Evolutionary conservation across 208 protist genomes (phyloP).

Genomic region (Crithidia thermophila): DNA sequence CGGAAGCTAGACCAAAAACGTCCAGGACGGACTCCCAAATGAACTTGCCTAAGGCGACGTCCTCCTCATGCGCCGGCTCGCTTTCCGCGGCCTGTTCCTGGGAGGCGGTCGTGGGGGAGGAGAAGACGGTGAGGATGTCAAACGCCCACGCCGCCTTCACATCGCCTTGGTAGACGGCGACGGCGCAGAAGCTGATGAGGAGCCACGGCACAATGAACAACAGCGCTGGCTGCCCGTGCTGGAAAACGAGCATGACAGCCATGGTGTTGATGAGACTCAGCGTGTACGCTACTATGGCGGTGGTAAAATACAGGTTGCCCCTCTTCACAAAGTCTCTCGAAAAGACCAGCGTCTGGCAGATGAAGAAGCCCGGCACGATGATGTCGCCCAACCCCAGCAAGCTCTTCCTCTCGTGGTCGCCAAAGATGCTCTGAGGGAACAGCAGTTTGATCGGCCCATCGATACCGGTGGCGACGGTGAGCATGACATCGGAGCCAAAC

Average conservation of each 20-base stretch:
- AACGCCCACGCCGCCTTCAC: conserved; percentile 58
- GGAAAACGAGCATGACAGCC: conserved; percentile 95
- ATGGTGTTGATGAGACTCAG: conserved; percentile 94
- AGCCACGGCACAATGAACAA: conserved; percentile 93
- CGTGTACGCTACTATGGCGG: conserved; percentile 86
- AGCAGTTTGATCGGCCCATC: conserved; percentile 96
- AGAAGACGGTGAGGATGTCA: conserved; percentile 36
- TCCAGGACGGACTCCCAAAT: conserved; percentile 26
- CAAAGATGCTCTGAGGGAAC: conserved; percentile 91
- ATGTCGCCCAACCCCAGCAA: conserved; percentile 98
- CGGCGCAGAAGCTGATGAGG: conserved; percentile 59
- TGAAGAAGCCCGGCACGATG: conserved; percentile 96
- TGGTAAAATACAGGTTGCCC: conserved; percentile 88
- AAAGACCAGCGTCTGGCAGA: conserved; percentile 95
- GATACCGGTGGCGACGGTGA: conserved; percentile 95
- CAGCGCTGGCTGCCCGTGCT: conserved; percentile 93
- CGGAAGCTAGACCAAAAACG: conserved; percentile 52
- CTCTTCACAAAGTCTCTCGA: conserved; percentile 66
- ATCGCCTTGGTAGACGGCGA: conserved; percentile 64
- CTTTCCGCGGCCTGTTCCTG: neutral
- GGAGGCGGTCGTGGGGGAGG: conserved; percentile 14
- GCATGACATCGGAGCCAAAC: conserved; percentile 97
- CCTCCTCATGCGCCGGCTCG: conserved; percentile 17
- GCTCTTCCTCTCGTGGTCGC: conserved; percentile 70
- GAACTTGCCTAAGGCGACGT: conserved; percentile 29